Evolutionary conservation across 306 rosid species (phyloP), one percentile per base, ranked within the genome.

Genomic region (Acmispon strigosus): DNA sequence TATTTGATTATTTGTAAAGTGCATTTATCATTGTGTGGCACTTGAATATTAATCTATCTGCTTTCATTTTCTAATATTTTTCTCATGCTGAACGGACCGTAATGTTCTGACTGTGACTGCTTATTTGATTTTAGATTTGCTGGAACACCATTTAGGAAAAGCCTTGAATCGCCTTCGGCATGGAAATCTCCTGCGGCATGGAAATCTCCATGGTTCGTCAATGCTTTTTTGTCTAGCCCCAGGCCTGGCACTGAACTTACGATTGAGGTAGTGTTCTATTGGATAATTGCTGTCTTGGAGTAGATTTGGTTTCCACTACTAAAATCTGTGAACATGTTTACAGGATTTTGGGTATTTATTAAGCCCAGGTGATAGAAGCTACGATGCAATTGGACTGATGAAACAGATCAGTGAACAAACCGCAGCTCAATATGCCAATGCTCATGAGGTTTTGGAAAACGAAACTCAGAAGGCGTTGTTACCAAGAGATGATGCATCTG

Each of bases 101-200:
- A 66, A 15, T 48, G 17, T 44, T 71, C 74, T 77, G 27, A 78
- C 57, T 4, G 53, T 4, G 53, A 20, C 71, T 52, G 72, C 77
- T 69, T 51, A 44, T 74, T 44, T 82, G 81, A 65, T 78, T 68
- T 80, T 70, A 95, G 99, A 73, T 91, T 91, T 55, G 86, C 87
- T 11, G 89, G 81, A 73, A 91, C 97, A 50, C 97, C 97, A 11
- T 92, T 80, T 76, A 86, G 84, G 80, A 84, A 96, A 85, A 89
- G 99, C 85, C 76, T 91, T 0, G 99, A 94, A 74, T 94, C 98
- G 41, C 98, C 98, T 72, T 89, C 98, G 0, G 89, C 96, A 44
- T 94, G 97, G 97, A 92, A 85, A 74, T 92, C 97, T 18, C 97
- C 97, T 32, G 87, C 97, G 0, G 85, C 93, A 17, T 91, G 98